Conservation (phyloP, 2,329 filamentous ascomycete genomes). For the Ramularia collo-cygni region DNA sequence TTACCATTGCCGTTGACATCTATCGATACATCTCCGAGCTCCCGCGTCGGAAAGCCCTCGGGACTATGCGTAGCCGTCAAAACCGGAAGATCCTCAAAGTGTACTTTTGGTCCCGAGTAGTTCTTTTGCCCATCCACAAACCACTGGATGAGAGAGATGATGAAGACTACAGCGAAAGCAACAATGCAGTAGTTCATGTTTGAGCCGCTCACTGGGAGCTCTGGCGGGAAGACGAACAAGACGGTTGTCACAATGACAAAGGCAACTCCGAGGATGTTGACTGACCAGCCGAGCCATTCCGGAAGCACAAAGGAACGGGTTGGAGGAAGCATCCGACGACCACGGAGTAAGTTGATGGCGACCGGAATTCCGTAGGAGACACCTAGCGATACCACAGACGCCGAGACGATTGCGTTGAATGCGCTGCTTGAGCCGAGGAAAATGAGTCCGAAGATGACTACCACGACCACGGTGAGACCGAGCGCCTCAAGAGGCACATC, state of each 20-base stretch:
- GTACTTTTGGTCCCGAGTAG: constrained; percentile 45
- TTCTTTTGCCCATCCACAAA: constrained; percentile 55
- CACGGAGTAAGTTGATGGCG: constrained; percentile 60
- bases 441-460: constrained; percentile 31
- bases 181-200: constrained; percentile 63
- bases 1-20: no score
- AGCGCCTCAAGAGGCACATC: constrained; percentile 32
- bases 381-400: constrained; percentile 63
- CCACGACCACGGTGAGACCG: constrained; percentile 26
- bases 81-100: constrained; percentile 25
- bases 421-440: constrained; percentile 32
- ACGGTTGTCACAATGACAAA: constrained; percentile 67
- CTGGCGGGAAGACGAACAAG: constrained; percentile 67
- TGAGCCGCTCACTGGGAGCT: constrained; percentile 53
- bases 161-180: constrained; percentile 51
- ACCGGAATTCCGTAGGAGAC: constrained; percentile 70
- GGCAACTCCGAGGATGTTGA: constrained; percentile 53
- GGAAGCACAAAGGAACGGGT: constrained; percentile 51
- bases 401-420: constrained; percentile 33
- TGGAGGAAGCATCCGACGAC: constrained; percentile 57
- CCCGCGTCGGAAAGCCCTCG: constrained; percentile 6
- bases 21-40: constrained; percentile 5
- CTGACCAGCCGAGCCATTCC: constrained; percentile 50
- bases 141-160: constrained; percentile 54
- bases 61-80: constrained; percentile 21